These are phyloP conservation scores for Myrica gale DNA, from an alignment of 306 rosid genomes.

Conservation along the genomic window DNA sequence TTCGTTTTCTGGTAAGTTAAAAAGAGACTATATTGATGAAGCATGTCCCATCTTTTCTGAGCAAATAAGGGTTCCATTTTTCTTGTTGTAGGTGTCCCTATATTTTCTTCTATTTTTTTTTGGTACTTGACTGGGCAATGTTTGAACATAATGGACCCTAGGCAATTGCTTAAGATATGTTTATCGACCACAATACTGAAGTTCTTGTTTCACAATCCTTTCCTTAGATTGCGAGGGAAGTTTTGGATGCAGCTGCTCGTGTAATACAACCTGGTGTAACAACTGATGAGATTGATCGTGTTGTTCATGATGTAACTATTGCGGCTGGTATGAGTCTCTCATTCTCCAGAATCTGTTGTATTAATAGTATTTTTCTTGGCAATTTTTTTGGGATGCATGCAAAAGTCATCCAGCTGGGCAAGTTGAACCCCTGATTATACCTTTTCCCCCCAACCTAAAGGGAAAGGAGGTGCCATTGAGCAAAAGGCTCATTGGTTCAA, in stretches of 20 bases:
- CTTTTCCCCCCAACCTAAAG: neutral
- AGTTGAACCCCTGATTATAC: too few species aligned
- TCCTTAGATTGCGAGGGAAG: conserved; percentile 78
- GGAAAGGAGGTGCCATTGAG: too few species aligned
- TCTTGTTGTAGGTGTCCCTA: neutral
- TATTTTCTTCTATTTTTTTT: neutral
- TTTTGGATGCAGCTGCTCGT: conserved; percentile 89
- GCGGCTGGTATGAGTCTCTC: conserved; percentile 64
- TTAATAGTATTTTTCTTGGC: neutral
- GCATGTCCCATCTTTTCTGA: neutral
- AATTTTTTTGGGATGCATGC: too few species aligned
- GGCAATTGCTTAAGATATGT: neutral
- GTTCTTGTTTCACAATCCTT: neutral
- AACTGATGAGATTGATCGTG: conserved; percentile 90
- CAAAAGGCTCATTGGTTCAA: too few species aligned
- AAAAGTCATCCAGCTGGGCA: too few species aligned
- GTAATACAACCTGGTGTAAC: conserved; percentile 82
- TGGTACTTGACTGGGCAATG: neutral
- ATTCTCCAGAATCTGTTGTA: conserved; percentile 1
- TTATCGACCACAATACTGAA: neutral
- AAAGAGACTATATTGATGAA: neutral
- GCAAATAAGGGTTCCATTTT: neutral
- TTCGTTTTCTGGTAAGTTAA: too few species aligned
- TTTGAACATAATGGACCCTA: neutral
- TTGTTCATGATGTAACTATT: conserved; percentile 88